A percentile compares a stretch with the other conserved stretches of the same genome.
phyloP scores from a whole-genome alignment of 2,329 filamentous ascomycete genomes.

The Aspergillus melleus region DNA sequence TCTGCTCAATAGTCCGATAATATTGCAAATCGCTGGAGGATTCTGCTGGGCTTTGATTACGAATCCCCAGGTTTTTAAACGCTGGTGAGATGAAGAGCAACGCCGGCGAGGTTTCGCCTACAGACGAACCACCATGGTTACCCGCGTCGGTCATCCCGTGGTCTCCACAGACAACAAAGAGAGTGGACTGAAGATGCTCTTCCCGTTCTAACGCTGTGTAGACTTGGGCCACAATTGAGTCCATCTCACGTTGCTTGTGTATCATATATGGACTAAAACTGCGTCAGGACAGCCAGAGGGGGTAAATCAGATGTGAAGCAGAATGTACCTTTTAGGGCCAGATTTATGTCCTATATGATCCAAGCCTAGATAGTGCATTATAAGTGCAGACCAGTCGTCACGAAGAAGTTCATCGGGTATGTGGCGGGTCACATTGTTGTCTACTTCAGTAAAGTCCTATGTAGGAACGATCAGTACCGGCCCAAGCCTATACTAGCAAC shows the following conservation, averaged over 20 bases:
- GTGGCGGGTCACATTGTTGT: conserved; percentile 94
- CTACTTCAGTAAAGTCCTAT: conserved; percentile 95
- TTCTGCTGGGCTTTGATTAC: conserved; percentile 54
- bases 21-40: conserved; percentile 74
- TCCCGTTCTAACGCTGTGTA: conserved; percentile 72
- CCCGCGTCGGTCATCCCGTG: conserved; percentile 99
- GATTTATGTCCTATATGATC: conserved; percentile 98
- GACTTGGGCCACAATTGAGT: conserved; percentile 72
- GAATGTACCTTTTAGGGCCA: conserved; percentile 71
- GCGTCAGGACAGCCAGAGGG: conserved; percentile 18
- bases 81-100: conserved; percentile 89
- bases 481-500: conserved; percentile 3
- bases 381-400: conserved; percentile 87
- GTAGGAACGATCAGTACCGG: conserved; percentile 14
- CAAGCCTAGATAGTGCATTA: conserved; percentile 91
- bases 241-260: conserved; percentile 93
- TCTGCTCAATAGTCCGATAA: conserved; percentile 85
- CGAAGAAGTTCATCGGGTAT: conserved; percentile 72
- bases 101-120: conserved; percentile 91
- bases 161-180: conserved; percentile 86
- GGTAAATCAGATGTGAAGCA: conserved; percentile 1
- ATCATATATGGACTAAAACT: conserved; percentile 75
- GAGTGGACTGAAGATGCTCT: conserved; percentile 70
- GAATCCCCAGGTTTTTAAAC: conserved; percentile 58
- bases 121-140: conserved; percentile 91